Conservation (phyloP, 2,329 filamentous ascomycete genomes). For the Sporothrix euskadiensis region DNA sequence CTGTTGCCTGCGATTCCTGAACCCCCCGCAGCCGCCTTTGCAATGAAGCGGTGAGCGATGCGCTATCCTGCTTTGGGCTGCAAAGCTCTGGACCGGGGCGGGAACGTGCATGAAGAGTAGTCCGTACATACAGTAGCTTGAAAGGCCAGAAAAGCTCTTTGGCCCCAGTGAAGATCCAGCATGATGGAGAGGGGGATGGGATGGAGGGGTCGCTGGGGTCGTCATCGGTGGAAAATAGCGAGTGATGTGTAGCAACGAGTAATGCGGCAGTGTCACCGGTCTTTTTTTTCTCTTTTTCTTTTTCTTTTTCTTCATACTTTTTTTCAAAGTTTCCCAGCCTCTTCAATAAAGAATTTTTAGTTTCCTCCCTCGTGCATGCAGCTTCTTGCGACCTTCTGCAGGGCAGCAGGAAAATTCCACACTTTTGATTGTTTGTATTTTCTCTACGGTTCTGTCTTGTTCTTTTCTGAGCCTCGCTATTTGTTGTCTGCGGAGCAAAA, state of each 20-base stretch:
- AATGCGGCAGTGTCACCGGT: not conserved
- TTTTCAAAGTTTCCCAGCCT: not conserved
- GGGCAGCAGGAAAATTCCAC: too few species aligned
- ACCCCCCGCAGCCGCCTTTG: not conserved
- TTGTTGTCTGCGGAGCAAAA: not conserved
- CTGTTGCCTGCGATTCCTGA: not conserved
- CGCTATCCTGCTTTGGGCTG: constrained; percentile 33
- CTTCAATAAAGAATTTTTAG: not conserved
- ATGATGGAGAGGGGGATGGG: constrained; percentile 10
- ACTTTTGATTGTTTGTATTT: not conserved
- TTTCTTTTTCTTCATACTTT: not conserved
- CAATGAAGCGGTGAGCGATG: constrained; percentile 34
- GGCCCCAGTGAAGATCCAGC: constrained; percentile 20
- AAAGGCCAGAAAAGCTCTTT: not conserved
- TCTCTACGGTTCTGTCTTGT: not conserved
- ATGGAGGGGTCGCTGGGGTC: constrained; percentile 6
- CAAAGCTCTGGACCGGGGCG: not conserved
- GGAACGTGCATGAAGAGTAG: constrained; percentile 9
- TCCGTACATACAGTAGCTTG: not conserved
- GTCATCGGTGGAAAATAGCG: not conserved
- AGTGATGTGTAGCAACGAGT: not conserved
- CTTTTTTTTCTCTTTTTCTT: not conserved
- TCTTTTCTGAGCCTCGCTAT: not conserved
- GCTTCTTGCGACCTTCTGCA: not conserved
- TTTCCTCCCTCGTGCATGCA: not conserved